Evolutionary conservation across 768 basidiomycete species (phyloP).

Genomic region (Mycena venus): DNA sequence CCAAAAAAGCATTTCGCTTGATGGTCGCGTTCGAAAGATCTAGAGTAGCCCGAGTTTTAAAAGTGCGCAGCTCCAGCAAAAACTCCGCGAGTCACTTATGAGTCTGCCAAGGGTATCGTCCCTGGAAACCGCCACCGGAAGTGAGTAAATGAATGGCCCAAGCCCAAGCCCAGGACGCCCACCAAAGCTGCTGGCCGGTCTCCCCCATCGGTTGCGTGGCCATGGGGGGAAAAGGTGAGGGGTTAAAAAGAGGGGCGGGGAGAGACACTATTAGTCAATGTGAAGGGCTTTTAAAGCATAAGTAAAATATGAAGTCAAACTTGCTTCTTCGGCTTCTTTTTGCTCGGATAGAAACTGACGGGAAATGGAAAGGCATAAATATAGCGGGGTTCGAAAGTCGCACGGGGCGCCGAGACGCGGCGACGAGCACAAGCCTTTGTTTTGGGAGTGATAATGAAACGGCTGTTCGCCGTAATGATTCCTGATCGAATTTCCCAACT

Average conservation of each 20-base stretch:
- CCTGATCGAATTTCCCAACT: too few relatives aligned
- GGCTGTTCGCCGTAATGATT: too few relatives aligned
- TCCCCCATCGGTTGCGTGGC: slow-evolving; percentile 69
- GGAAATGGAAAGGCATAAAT: slow-evolving; percentile 58
- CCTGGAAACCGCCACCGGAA: slow-evolving; percentile 54
- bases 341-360: slow-evolving; percentile 63
- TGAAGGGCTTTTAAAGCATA: slow-evolving; percentile 55
- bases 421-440: slow-evolving; percentile 24
- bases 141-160: slow-evolving; percentile 6
- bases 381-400: slow-evolving; percentile 56
- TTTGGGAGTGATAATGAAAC: slow-evolving; percentile 26
- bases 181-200: slow-evolving; percentile 73
- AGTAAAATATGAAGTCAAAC: slow-evolving; percentile 38
- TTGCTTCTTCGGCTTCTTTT: slow-evolving; percentile 69
- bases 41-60: slow-evolving; percentile 41
- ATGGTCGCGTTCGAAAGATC: slow-evolving; percentile 76
- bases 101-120: slow-evolving; percentile 76
- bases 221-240: slow-evolving; percentile 55
- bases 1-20: slow-evolving; percentile 73
- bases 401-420: slow-evolving; percentile 48
- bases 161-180: slow-evolving; percentile 45
- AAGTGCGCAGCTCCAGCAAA: not conserved
- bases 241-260: slow-evolving; percentile 46
- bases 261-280: slow-evolving; percentile 49
- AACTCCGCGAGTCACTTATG: slow-evolving; percentile 57